A percentile compares a stretch with the other conserved stretches of the same genome.
These are phyloP conservation scores for Gossypium anomalum DNA, from an alignment of 345 rosid species.

Conservation along the genomic window DNA sequence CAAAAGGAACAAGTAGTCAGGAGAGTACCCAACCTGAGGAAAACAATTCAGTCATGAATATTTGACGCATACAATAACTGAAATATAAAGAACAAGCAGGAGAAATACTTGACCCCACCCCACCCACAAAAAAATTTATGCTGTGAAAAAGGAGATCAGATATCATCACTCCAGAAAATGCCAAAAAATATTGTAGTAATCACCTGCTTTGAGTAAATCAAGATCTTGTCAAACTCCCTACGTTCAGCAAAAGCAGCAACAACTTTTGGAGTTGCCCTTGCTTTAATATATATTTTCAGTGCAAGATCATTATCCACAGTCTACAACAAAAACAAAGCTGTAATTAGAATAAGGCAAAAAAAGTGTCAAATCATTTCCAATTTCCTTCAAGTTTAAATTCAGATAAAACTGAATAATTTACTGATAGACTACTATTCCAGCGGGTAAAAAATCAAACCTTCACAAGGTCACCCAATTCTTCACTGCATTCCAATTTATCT, in stretches of 20 bases:
- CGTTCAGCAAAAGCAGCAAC: constrained; percentile 98
- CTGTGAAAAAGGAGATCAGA: neutral
- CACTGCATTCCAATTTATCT: constrained; percentile 97
- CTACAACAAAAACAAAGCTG: constrained; percentile 38
- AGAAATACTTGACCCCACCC: neutral
- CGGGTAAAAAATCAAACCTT: constrained; percentile 52
- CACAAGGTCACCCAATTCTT: constrained; percentile 98
- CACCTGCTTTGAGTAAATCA: constrained; percentile 95
- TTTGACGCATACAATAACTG: constrained; percentile 8
- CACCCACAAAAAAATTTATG: too few species aligned
- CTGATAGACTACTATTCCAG: neutral
- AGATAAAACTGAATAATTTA: neutral
- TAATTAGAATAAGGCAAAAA: constrained; percentile 12
- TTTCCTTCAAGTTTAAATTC: neutral
- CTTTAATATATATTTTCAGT: constrained; percentile 88
- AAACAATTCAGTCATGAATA: constrained; percentile 14
- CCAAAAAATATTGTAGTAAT: neutral
- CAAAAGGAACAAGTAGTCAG: constrained; percentile 95
- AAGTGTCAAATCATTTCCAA: neutral
- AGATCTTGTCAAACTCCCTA: constrained; percentile 93
- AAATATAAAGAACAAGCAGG: constrained; percentile 6
- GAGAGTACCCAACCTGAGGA: constrained; percentile 87
- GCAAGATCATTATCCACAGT: constrained; percentile 99
- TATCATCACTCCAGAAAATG: neutral
- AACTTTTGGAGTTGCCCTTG: constrained; percentile 95